Conservation (phyloP, 1,284 basidiomycete genomes). For the Heterobasidion occidentale region DNA sequence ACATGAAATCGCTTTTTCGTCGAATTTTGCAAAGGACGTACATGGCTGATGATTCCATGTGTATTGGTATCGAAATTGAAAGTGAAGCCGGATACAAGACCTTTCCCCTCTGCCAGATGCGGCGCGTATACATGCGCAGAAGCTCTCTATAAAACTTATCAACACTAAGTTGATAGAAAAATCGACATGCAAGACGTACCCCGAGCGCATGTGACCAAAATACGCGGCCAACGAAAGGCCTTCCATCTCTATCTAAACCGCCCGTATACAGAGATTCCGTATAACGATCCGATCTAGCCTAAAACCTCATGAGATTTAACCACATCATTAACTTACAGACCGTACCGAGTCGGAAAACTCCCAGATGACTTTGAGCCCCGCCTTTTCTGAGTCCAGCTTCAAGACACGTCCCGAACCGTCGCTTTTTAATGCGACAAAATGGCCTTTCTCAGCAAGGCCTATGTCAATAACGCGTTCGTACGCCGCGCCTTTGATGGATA, state of each 20-base stretch:
- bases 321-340: background rate
- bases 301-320: background rate
- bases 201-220: conserved; percentile 61
- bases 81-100: conserved; percentile 51
- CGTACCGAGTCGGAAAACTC: conserved; percentile 52
- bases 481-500: conserved; percentile 30
- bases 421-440: conserved; percentile 43
- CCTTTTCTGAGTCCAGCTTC: conserved; percentile 33
- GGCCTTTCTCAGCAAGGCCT: conserved; percentile 37
- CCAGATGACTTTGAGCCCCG: conserved; percentile 37
- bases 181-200: conserved; percentile 30
- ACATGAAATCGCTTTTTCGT: background rate
- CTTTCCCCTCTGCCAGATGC: conserved; percentile 45
- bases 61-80: conserved; percentile 67
- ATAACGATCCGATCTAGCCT: conserved; percentile 32
- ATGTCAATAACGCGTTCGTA: conserved; percentile 50
- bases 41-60: conserved; percentile 70
- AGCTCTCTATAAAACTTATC: conserved; percentile 26
- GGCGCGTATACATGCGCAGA: conserved; percentile 53
- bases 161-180: background rate
- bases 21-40: conserved; percentile 20
- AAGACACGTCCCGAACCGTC: conserved; percentile 53
- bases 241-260: conserved; percentile 46
- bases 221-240: conserved; percentile 60
- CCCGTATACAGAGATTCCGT: conserved; percentile 53